These are phyloP conservation scores for Mortierella sp. DNA, from an alignment of 371 early-diverging fungal species.

Conservation along the genomic window DNA sequence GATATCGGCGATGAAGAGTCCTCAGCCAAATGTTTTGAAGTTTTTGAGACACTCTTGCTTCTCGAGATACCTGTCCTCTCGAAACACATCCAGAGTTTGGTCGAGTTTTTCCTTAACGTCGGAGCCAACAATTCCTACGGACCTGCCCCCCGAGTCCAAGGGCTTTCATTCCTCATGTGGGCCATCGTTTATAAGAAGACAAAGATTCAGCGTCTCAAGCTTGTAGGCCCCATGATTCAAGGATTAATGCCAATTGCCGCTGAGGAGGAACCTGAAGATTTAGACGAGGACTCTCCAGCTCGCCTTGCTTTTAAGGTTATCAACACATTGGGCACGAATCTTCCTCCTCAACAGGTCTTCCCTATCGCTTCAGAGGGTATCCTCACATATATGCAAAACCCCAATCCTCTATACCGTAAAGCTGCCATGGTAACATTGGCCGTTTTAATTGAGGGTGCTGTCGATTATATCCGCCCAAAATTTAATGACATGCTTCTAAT, in stretches of 20 bases:
- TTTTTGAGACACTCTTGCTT: slow-evolving; percentile 83
- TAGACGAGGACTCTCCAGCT: slow-evolving; percentile 88
- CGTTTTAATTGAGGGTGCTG: slow-evolving; percentile 86
- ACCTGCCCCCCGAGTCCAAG: slow-evolving; percentile 81
- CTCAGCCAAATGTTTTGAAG: slow-evolving; percentile 85
- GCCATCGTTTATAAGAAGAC: slow-evolving; percentile 84
- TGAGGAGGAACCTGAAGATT: slow-evolving; percentile 88
- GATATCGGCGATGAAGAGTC: slow-evolving; percentile 77
- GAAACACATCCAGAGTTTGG: slow-evolving; percentile 80
- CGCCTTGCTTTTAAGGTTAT: slow-evolving; percentile 78
- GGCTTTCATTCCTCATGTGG: slow-evolving; percentile 89
- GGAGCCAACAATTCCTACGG: slow-evolving; percentile 76
- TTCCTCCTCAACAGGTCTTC: slow-evolving; percentile 92
- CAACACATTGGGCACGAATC: slow-evolving; percentile 81
- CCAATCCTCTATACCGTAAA: slow-evolving; percentile 80
- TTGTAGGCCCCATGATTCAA: slow-evolving; percentile 81
- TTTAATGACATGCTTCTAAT: slow-evolving; percentile 81
- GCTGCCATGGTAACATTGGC: slow-evolving; percentile 92
- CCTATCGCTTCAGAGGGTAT: slow-evolving; percentile 80
- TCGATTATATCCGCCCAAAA: slow-evolving; percentile 83
- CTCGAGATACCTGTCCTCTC: slow-evolving; percentile 85
- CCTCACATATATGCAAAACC: slow-evolving; percentile 79
- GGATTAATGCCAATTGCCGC: slow-evolving; percentile 85
- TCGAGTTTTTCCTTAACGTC: slow-evolving; percentile 82
- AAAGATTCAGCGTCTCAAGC: slow-evolving; percentile 83